These are phyloP conservation scores for Kazachstania viticola DNA, from an alignment of 805 yeast species.

Conservation along the genomic window DNA sequence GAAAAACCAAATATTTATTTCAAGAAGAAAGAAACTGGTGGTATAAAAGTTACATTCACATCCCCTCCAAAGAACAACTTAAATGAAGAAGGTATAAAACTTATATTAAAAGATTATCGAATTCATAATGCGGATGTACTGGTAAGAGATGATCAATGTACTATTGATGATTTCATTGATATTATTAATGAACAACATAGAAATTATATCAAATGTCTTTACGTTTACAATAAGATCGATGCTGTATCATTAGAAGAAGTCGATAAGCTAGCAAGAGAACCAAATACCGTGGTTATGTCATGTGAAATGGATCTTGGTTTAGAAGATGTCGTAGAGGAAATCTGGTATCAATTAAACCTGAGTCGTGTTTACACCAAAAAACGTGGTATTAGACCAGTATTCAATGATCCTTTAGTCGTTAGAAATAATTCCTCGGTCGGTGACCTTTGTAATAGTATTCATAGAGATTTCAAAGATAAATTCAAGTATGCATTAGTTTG, in stretches of 20 bases:
- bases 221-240: constrained; percentile 90
- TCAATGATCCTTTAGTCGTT: constrained; percentile 85
- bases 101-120: constrained; percentile 73
- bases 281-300: constrained; percentile 88
- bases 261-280: constrained; percentile 82
- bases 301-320: constrained; percentile 83
- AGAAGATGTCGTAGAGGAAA: constrained; percentile 79
- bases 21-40: constrained; percentile 79
- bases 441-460: constrained; percentile 84
- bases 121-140: constrained; percentile 90
- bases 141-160: constrained; percentile 76
- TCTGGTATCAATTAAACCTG: constrained; percentile 79
- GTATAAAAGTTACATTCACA: constrained; percentile 71
- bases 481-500: constrained; percentile 93
- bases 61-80: constrained; percentile 66
- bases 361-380: constrained; percentile 79
- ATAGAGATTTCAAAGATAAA: constrained; percentile 81
- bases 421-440: constrained; percentile 68
- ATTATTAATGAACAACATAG: constrained; percentile 80
- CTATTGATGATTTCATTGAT: constrained; percentile 90
- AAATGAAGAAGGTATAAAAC: constrained; percentile 68
- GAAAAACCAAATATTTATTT: constrained; percentile 65
- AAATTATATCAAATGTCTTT: constrained; percentile 80
- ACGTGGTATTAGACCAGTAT: constrained; percentile 72
- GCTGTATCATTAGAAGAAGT: constrained; percentile 92